Conservation (phyloP, 345 rosid species). For the Draba incana region DNA sequence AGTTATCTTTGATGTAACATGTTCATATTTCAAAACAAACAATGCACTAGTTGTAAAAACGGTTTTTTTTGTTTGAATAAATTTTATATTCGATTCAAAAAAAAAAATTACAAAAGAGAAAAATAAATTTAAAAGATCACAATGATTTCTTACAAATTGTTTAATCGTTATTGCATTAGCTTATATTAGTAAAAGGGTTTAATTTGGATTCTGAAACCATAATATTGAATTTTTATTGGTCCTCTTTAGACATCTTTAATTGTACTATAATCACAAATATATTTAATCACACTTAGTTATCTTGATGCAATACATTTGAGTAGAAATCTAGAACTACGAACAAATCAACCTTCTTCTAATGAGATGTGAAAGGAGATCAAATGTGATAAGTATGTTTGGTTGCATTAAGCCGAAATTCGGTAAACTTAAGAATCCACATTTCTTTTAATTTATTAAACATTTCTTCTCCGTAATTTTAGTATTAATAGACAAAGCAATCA, state of each 20-base stretch:
- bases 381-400: background rate
- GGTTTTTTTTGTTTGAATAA: no score
- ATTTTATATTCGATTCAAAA: no score
- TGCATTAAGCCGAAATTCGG: constrained; percentile 15
- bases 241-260: background rate
- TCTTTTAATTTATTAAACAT: background rate
- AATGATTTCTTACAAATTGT: background rate
- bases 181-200: background rate
- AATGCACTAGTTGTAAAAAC: no score
- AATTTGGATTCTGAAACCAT: background rate
- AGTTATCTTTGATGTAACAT: no score
- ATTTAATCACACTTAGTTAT: background rate
- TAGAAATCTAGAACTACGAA: background rate
- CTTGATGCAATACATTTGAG: no score
- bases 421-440: background rate
- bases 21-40: no score
- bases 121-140: background rate
- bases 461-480: constrained; percentile 18
- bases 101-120: background rate
- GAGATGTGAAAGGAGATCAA: constrained; percentile 19
- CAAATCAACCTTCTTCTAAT: background rate
- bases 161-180: background rate
- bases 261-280: background rate
- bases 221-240: background rate
- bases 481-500: constrained; percentile 21